These are phyloP conservation scores for Trichoderma sp. DNA, from an alignment of 2,329 filamentous ascomycete genomes.

Conservation along the genomic window DNA sequence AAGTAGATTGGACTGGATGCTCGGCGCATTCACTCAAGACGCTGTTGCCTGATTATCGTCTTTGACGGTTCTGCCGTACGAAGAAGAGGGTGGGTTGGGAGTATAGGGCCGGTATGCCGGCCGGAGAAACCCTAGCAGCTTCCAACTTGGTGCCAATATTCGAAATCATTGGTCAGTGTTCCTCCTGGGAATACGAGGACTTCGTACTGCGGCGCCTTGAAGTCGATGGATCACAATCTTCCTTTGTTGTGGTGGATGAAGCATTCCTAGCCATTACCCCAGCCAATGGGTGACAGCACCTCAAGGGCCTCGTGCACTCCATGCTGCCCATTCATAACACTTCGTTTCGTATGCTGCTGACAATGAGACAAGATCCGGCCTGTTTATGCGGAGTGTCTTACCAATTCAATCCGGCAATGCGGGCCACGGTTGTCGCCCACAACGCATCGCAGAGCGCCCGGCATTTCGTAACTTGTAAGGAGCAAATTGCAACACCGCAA, in stretches of 20 bases:
- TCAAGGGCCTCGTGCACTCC: not conserved
- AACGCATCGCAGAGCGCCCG: too few species aligned
- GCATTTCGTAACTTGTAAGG: too few species aligned
- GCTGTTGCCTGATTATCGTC: too few species aligned
- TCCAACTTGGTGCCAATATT: not conserved
- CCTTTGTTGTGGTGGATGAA: not conserved
- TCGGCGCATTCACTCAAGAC: too few species aligned
- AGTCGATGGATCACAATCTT: not conserved
- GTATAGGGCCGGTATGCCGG: not conserved
- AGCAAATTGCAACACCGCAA: too few species aligned
- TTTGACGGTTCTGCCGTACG: too few species aligned
- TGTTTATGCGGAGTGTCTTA: not conserved
- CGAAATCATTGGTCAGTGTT: not conserved
- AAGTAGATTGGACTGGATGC: not conserved
- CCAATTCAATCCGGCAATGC: not conserved
- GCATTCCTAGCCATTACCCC: conserved; percentile 18
- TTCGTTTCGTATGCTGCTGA: not conserved
- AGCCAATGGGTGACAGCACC: not conserved
- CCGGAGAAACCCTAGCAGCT: not conserved
- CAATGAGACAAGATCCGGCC: not conserved
- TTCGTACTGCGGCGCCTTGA: not conserved
- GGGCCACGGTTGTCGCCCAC: not conserved
- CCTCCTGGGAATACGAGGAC: too few species aligned
- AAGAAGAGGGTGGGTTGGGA: not conserved
- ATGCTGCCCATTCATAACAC: not conserved